phyloP scores from a whole-genome alignment of 73 alveolate species.

The Tetrahymena elliotti region DNA sequence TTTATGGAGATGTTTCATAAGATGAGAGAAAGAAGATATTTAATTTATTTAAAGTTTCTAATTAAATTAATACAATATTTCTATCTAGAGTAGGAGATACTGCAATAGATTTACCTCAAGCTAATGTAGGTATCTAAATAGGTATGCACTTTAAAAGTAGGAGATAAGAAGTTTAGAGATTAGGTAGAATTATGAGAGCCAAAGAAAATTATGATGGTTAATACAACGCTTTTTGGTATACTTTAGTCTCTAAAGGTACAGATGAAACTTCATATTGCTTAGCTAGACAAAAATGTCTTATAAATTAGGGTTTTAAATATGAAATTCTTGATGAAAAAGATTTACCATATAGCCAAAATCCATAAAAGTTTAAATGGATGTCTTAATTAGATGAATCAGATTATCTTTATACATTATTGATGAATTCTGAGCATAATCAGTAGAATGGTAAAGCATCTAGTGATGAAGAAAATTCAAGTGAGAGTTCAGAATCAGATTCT shows the following conservation, averaged over 20 bases:
- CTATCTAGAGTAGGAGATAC: constrained; percentile 79
- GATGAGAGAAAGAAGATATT: constrained; percentile 50
- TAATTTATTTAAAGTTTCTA: constrained; percentile 46
- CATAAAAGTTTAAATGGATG: not conserved
- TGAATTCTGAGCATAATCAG: not conserved
- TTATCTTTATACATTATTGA: not conserved
- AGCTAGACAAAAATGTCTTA: not conserved
- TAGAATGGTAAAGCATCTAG: not conserved
- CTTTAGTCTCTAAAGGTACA: not conserved
- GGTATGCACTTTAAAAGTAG: not conserved
- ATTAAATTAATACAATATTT: constrained; percentile 50
- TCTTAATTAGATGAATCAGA: not conserved
- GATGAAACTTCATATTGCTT: not conserved
- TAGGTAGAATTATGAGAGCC: not conserved
- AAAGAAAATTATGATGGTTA: not conserved
- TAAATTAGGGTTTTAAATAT: not conserved
- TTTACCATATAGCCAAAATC: not conserved
- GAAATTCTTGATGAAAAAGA: not conserved
- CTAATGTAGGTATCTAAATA: constrained; percentile 67
- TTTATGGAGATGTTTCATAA: constrained; percentile 44
- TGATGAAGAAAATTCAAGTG: not conserved
- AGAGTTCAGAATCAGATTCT: not conserved
- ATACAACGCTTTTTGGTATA: not conserved
- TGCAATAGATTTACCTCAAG: constrained; percentile 70
- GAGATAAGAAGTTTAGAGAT: not conserved